Evolutionary conservation across 2,329 filamentous ascomycete species (phyloP).

Genomic region (Decorospora gaudefroyi): DNA sequence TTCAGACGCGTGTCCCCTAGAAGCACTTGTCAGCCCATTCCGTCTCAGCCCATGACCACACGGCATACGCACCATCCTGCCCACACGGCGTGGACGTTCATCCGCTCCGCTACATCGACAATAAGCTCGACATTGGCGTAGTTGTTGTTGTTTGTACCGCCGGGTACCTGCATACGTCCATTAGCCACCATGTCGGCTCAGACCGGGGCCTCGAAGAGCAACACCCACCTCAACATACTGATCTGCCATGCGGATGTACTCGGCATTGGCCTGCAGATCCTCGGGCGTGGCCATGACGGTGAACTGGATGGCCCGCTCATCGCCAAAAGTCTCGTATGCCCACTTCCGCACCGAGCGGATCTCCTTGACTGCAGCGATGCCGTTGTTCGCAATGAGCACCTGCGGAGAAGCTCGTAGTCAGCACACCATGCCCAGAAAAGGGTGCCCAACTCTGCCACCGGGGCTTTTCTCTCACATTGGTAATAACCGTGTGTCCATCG

Average conservation of each 20-base stretch:
- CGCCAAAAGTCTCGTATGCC: constrained; percentile 99
- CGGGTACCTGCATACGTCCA: constrained; percentile 68
- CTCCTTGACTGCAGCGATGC: constrained; percentile 99
- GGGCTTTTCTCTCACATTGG: constrained; percentile 70
- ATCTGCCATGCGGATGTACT: constrained; percentile 99
- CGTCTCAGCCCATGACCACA: background rate
- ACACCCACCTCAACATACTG: constrained; percentile 84
- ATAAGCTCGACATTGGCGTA: constrained; percentile 99
- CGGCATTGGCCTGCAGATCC: constrained; percentile 94
- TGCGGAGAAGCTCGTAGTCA: constrained; percentile 49
- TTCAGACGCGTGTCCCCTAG: constrained; percentile 86
- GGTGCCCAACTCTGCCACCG: background rate
- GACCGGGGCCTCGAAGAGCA: background rate
- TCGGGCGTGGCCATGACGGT: constrained; percentile 99
- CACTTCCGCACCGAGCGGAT: constrained; percentile 99
- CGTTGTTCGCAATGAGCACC: constrained; percentile 99
- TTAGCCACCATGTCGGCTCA: constrained; percentile 22
- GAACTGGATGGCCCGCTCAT: constrained; percentile 97
- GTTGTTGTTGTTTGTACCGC: constrained; percentile 99
- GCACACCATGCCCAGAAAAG: constrained; percentile 9
- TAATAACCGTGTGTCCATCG: constrained; percentile 97
- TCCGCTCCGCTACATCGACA: constrained; percentile 96
- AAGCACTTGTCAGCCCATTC: constrained; percentile 21
- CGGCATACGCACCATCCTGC: constrained; percentile 79
- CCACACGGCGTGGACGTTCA: constrained; percentile 98